phyloP scores from a whole-genome alignment of 805 yeast species.

The Kuraishia ogatae region DNA sequence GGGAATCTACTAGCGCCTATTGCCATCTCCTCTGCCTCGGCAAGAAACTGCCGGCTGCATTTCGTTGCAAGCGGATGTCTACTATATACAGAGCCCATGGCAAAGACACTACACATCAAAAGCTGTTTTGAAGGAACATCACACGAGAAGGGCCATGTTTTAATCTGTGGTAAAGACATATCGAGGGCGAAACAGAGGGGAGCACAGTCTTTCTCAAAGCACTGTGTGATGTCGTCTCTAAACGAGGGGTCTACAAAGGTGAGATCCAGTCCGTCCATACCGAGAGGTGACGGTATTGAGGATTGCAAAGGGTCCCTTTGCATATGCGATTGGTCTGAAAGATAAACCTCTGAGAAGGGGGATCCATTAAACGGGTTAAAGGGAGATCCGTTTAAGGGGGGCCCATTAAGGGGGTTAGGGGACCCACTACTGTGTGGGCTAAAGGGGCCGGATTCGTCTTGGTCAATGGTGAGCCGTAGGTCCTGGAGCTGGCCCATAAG shows the following conservation, averaged over 20 bases:
- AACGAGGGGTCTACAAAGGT: conserved; percentile 11
- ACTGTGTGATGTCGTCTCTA: conserved; percentile 6
- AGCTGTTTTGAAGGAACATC: conserved; percentile 15
- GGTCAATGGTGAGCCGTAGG: conserved; percentile 1
- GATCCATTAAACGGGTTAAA: too few species aligned
- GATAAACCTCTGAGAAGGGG: background rate
- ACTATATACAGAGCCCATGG: conserved; percentile 16
- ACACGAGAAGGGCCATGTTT: conserved; percentile 11
- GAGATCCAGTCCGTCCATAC: conserved; percentile 8
- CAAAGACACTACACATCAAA: conserved; percentile 16
- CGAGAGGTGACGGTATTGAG: background rate
- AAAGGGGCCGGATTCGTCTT: background rate
- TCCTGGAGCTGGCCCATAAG: background rate
- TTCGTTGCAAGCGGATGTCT: conserved; percentile 8
- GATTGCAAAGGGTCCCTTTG: background rate
- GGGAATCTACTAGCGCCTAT: conserved; percentile 13
- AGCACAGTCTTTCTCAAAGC: conserved; percentile 10
- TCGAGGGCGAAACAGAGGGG: conserved; percentile 8
- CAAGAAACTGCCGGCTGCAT: conserved; percentile 11
- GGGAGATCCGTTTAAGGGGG: too few species aligned
- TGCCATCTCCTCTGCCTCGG: conserved; percentile 17
- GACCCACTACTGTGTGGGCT: background rate
- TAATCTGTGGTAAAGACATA: conserved; percentile 8
- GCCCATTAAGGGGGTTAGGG: too few species aligned
- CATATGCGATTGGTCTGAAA: background rate